Conservation (phyloP, 441 rosid genomes). For the Adansonia grandidieri region DNA sequence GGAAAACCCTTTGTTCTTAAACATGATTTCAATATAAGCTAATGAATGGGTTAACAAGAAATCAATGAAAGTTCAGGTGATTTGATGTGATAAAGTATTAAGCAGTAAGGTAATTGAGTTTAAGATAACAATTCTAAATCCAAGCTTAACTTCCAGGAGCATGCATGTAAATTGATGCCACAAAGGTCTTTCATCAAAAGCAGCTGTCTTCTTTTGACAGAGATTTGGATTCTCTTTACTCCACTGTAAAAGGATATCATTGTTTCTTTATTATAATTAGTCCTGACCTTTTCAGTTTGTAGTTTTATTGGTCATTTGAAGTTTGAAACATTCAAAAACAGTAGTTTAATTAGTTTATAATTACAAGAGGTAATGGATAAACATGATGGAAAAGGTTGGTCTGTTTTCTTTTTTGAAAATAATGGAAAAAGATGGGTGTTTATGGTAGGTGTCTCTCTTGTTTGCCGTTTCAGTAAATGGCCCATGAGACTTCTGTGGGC, state of each 20-base stretch:
- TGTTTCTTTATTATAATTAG: not conserved
- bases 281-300: not conserved
- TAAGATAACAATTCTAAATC: constrained; percentile 1
- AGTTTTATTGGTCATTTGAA: constrained; percentile 15
- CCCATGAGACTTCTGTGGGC: constrained; percentile 48
- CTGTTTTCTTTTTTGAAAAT: constrained; percentile 35
- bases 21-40: not conserved
- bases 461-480: constrained; percentile 42
- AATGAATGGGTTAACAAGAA: not conserved
- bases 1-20: not conserved
- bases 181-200: not conserved
- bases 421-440: constrained; percentile 26
- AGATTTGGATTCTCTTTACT: constrained; percentile 15
- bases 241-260: constrained; percentile 3
- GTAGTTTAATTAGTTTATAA: constrained; percentile 19
- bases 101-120: not conserved
- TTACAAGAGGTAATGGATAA: constrained; percentile 15
- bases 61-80: not conserved
- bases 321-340: constrained; percentile 15
- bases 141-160: not conserved
- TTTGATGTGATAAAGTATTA: not conserved
- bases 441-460: constrained; percentile 35
- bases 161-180: constrained; percentile 13
- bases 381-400: constrained; percentile 31
- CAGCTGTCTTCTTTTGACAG: constrained; percentile 7